Conservation (phyloP, 208 protist genomes). For the Acanthamoeba lenticulata region DNA sequence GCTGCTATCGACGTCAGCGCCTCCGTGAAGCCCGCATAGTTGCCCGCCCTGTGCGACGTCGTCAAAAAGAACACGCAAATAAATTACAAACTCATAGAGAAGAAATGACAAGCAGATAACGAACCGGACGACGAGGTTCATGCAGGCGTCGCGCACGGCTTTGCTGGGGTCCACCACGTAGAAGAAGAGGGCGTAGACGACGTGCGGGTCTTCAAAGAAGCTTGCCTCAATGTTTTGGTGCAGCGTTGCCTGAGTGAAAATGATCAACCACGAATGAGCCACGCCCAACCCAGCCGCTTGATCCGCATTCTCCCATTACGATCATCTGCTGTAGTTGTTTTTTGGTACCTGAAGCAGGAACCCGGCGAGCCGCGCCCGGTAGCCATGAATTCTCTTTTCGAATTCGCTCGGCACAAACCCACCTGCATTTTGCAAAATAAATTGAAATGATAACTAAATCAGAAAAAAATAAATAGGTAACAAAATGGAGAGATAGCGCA, state of each 20-base stretch:
- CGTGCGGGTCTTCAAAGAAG: slow-evolving; percentile 49
- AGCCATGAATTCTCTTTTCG: too few relatives aligned
- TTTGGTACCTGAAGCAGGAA: too few relatives aligned
- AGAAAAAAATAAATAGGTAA: background rate
- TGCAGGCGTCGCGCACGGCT: background rate
- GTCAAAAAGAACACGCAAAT: too few relatives aligned
- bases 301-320: too few relatives aligned
- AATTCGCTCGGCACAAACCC: too few relatives aligned
- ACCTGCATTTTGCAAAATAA: background rate
- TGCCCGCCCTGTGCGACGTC: background rate
- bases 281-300: too few relatives aligned
- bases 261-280: too few relatives aligned
- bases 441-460: background rate
- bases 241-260: background rate
- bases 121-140: background rate
- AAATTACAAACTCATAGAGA: background rate
- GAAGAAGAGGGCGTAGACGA: slow-evolving; percentile 47
- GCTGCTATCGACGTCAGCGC: background rate
- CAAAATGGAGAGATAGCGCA: background rate
- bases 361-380: too few relatives aligned
- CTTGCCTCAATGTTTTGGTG: background rate
- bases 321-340: too few relatives aligned
- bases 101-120: background rate
- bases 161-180: background rate
- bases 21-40: background rate